Evolutionary conservation across 2,329 filamentous ascomycete genomes (phyloP).

Genomic region (Purpureocillium takamizusanense): DNA sequence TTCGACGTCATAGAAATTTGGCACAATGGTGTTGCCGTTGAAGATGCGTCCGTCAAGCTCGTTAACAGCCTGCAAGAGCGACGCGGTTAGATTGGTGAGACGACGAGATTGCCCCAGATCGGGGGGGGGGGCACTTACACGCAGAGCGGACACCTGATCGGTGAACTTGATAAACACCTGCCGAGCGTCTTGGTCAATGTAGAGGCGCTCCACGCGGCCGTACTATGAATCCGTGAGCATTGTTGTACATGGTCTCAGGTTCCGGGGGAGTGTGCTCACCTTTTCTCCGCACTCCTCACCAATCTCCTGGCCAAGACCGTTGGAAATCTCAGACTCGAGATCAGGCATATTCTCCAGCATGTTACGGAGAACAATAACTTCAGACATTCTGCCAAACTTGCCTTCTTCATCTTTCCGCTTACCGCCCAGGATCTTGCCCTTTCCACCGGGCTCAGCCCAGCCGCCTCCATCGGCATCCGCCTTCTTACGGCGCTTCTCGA

Average conservation of each 20-base stretch:
- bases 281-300: constrained; percentile 86
- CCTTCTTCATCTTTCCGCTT: constrained; percentile 39
- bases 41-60: constrained; percentile 82
- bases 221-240: constrained; percentile 45
- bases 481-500: constrained; percentile 77
- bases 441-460: constrained; percentile 58
- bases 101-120: background rate
- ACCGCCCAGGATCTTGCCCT: constrained; percentile 75
- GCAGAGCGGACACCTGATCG: constrained; percentile 70
- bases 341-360: constrained; percentile 81
- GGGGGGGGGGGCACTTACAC: constrained; percentile 46
- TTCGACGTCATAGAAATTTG: constrained; percentile 72
- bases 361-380: constrained; percentile 71
- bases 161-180: constrained; percentile 93
- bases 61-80: constrained; percentile 64
- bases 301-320: constrained; percentile 81
- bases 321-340: constrained; percentile 66
- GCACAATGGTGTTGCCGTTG: constrained; percentile 76
- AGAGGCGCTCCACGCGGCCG: constrained; percentile 71
- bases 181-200: constrained; percentile 54
- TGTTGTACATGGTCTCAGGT: background rate
- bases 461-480: constrained; percentile 72
- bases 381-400: constrained; percentile 65
- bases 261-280: constrained; percentile 26
- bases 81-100: no score